These are phyloP conservation scores for Tuber borchii DNA, from an alignment of 495 filamentous ascomycete species.

Conservation along the genomic window DNA sequence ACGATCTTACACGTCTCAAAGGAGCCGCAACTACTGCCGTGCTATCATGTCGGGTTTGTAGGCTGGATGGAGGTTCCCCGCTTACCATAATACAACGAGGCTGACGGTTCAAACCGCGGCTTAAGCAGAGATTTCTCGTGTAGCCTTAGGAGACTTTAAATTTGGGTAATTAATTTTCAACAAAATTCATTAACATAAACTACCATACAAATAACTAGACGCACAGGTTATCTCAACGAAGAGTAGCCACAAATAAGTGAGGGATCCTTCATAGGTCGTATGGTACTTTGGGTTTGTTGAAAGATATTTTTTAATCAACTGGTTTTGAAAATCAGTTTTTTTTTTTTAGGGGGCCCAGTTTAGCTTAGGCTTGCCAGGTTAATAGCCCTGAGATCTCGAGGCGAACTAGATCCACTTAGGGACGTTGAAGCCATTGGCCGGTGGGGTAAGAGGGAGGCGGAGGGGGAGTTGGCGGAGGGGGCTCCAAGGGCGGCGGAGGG, in stretches of 20 bases:
- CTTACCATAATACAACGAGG: background rate
- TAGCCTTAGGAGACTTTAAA: background rate
- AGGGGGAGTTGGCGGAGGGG: background rate
- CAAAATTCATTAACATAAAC: background rate
- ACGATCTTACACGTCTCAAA: background rate
- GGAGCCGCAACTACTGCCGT: background rate
- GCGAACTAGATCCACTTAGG: background rate
- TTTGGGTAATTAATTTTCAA: background rate
- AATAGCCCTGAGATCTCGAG: background rate
- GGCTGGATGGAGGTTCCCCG: background rate
- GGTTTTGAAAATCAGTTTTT: background rate
- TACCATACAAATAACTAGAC: conserved; percentile 4
- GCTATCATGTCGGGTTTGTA: background rate
- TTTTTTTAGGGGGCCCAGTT: background rate
- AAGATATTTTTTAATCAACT: background rate
- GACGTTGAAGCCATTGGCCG: background rate
- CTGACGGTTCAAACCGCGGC: background rate
- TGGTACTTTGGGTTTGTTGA: background rate
- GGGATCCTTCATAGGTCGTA: background rate
- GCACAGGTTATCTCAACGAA: background rate
- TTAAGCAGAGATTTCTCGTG: background rate
- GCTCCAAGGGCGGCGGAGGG: background rate
- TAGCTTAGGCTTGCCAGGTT: background rate
- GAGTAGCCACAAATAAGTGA: background rate
- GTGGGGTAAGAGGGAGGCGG: background rate